phyloP scores from a whole-genome alignment of 805 yeast genomes.

The Spathaspora sp. region DNA sequence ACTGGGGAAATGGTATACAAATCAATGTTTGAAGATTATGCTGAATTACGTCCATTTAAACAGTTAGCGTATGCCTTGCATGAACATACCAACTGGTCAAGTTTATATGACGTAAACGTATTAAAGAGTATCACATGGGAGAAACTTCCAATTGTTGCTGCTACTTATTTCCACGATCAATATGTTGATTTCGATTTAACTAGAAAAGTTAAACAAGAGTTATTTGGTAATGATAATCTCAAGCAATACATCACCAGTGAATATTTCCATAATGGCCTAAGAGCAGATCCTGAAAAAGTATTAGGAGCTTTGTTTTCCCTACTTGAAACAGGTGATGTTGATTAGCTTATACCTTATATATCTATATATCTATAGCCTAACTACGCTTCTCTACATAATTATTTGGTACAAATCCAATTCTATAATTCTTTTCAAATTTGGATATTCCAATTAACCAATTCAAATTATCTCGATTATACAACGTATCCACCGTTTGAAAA shows the following conservation, averaged over 20 bases:
- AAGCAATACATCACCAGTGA: slow-evolving; percentile 45
- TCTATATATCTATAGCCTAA: neutral
- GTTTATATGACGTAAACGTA: slow-evolving; percentile 29
- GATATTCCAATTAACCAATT: slow-evolving; percentile 35
- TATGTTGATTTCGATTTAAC: slow-evolving; percentile 48
- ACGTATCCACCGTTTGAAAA: slow-evolving; percentile 21
- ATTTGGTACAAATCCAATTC: slow-evolving; percentile 38
- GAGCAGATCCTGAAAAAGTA: slow-evolving; percentile 38
- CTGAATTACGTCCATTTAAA: slow-evolving; percentile 37
- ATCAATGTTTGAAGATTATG: slow-evolving; percentile 48
- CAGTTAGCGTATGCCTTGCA: slow-evolving; percentile 38
- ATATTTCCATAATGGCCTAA: slow-evolving; percentile 48
- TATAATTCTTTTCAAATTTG: slow-evolving; percentile 8
- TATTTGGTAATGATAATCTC: slow-evolving; percentile 31
- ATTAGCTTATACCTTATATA: slow-evolving; percentile 14
- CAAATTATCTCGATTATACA: slow-evolving; percentile 14
- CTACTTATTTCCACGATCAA: slow-evolving; percentile 46
- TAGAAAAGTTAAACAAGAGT: slow-evolving; percentile 28
- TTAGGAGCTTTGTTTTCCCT: slow-evolving; percentile 37
- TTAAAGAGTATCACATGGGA: slow-evolving; percentile 28
- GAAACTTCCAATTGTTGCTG: slow-evolving; percentile 46
- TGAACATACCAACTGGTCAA: slow-evolving; percentile 30
- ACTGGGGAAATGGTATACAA: slow-evolving; percentile 57
- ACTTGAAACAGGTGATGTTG: slow-evolving; percentile 35
- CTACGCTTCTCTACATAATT: slow-evolving; percentile 13